These are phyloP conservation scores for Ceratocystis harringtonii DNA, from an alignment of 2,329 filamentous ascomycete genomes.

Conservation along the genomic window DNA sequence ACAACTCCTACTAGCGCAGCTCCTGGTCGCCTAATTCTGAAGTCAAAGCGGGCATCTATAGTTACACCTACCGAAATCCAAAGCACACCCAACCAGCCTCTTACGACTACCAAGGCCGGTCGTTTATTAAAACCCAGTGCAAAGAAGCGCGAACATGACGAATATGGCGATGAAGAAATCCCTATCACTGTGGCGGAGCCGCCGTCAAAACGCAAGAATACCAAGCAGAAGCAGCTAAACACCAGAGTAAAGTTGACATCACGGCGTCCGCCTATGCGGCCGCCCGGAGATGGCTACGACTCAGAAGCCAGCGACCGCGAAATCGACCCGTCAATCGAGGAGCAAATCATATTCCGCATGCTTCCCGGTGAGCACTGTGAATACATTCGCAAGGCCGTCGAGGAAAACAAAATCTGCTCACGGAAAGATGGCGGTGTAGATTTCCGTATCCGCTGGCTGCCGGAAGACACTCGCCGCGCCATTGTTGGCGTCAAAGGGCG, in stretches of 20 bases:
- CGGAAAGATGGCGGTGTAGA: conserved; percentile 55
- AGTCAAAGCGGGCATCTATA: conserved; percentile 28
- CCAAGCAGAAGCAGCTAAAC: conserved; percentile 11
- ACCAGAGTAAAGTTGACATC: conserved; percentile 36
- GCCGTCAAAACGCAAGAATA: conserved; percentile 31
- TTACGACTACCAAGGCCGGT: conserved; percentile 43
- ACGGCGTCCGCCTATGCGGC: conserved; percentile 47
- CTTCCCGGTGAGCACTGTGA: conserved; percentile 72
- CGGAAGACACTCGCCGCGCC: conserved; percentile 56
- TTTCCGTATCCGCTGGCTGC: conserved; percentile 65
- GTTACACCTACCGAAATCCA: conserved; percentile 24
- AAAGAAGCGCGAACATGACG: conserved; percentile 46
- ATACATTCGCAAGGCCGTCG: conserved; percentile 60
- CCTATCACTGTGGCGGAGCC: conserved; percentile 24
- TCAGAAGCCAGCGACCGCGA: conserved; percentile 90
- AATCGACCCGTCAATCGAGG: conserved; percentile 72
- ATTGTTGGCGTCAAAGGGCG: conserved; percentile 54
- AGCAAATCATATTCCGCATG: conserved; percentile 83
- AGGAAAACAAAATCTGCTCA: conserved; percentile 61
- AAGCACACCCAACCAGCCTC: conserved; percentile 20
- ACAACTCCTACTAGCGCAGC: conserved; percentile 19
- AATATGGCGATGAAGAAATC: conserved; percentile 36
- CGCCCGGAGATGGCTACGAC: conserved; percentile 81
- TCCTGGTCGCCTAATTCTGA: conserved; percentile 26
- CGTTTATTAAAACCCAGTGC: conserved; percentile 44